Evolutionary conservation across 495 filamentous ascomycete genomes (phyloP), one percentile per base, ranked within the genome.

Genomic region (Penicillium robsamsonii): DNA sequence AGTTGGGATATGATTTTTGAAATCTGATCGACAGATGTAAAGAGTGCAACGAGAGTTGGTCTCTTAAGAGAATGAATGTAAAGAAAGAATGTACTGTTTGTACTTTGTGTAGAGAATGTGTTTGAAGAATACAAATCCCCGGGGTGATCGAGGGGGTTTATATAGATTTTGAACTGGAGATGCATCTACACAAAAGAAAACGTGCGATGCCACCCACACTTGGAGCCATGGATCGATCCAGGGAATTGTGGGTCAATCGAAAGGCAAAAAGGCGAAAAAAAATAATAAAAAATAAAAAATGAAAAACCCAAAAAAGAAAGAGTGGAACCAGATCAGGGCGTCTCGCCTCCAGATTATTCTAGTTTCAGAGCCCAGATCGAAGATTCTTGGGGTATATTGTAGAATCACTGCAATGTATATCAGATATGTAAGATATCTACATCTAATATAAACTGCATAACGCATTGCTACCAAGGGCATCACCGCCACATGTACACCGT

Each of bases 11-110:
- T 29, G 48, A 37, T 22, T 0, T 27, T 50, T 41, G 43, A 46
- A 54, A 50, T 62, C 62, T 70, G 62, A 45, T 68, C 66, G 53
- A 67, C 58, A 68, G 65, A 69, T 43, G 53, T 50, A 67, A 58
- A 13, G 57, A 59, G 53, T 56, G 56, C 53, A 50, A 59, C 65
- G 66, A 67, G 61, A 69, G 33, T 63, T 50, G 55, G 70, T 70
- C 66, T 69, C 66, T 35, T 57, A 62, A 58, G 44, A 52, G 59
- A 63, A 31, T 29, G 57, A 53, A 48, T 50, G n/a, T 27, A 61
- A 58, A 58, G 40, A 55, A 63, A 44, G 50, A 35, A 30, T 37
- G 50, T 49, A 57, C 50, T 64, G 7, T 1, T 10, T 45, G 50
- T 53, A 54, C 52, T 53, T 50, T 46, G 43, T 46, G 43, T 20